Evolutionary conservation across 1,284 basidiomycete species (phyloP), one percentile per base, ranked within the genome.

Genomic region (Melampsora larici-populina): DNA sequence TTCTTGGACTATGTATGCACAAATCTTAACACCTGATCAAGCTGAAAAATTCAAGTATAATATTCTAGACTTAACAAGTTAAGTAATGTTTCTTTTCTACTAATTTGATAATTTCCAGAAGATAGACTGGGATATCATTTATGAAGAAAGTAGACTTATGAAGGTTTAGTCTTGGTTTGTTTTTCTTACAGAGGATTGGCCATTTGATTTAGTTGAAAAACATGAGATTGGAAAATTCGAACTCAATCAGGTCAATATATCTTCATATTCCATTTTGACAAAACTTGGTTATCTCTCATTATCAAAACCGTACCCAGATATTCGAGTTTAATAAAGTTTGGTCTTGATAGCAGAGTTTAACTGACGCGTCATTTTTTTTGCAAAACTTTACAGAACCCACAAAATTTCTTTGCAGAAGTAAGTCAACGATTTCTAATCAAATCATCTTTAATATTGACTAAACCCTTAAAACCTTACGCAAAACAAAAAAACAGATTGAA

Each of bases 41-140:
- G 94, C 94, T n/a, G 92, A 94, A 86, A 87, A 88, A 69, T 93
- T 92, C 87, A 89, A 91, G 79, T 91, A 92, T 87, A 93, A 91
- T 84, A 86, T 93, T 79, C 89, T 95, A 81, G 94, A 97, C 84
- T 86, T 97, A 72, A 97, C 94, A 79, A 96, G 71, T 73, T 62
- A 13, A 43, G 26, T 81, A 78, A 73, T n/a, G n/a, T n/a, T n/a
- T n/a, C n/a, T n/a, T n/a, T n/a, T n/a, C n/a, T n/a, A n/a, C n/a
- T n/a, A n/a, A n/a, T n/a, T n/a, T n/a, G n/a, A n/a, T n/a, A n/a
- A n/a, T n/a, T n/a, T n/a, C n/a, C n/a, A n/a, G n/a, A n/a, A n/a
- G n/a, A n/a, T n/a, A n/a, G n/a, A n/a, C n/a, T n/a, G n/a, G n/a
- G n/a, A n/a, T n/a, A n/a, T n/a, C n/a, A n/a, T n/a, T n/a, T n/a